These are phyloP conservation scores for Claviceps capensis DNA, from an alignment of 2,329 filamentous ascomycete genomes.

Conservation along the genomic window DNA sequence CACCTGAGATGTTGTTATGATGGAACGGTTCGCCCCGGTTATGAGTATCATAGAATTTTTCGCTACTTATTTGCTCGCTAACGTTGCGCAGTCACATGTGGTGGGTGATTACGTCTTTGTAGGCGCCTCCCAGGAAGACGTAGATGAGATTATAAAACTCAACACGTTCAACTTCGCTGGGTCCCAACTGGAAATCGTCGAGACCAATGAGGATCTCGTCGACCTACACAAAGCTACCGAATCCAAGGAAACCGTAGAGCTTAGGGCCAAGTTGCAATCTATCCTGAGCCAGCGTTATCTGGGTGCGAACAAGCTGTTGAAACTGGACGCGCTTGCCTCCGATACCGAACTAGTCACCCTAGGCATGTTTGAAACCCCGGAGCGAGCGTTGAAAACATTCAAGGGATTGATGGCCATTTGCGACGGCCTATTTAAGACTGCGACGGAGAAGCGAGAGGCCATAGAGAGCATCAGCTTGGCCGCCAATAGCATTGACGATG, in stretches of 20 bases:
- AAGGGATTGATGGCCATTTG: conserved; percentile 82
- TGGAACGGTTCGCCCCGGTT: conserved; percentile 1
- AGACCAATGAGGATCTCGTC: conserved; percentile 27
- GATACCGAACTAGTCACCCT: conserved; percentile 60
- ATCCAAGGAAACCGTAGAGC: conserved; percentile 41
- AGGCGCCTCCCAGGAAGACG: conserved; percentile 49
- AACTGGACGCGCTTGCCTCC: conserved; percentile 63
- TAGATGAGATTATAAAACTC: conserved; percentile 50
- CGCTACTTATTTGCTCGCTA: conserved; percentile 32
- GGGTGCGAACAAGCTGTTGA: conserved; percentile 56
- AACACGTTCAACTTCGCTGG: conserved; percentile 59
- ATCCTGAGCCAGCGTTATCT: conserved; percentile 69
- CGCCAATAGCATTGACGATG: conserved; percentile 62
- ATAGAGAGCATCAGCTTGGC: conserved; percentile 73
- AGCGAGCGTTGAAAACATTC: conserved; percentile 75
- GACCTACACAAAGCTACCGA: conserved; percentile 26
- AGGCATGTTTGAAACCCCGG: conserved; percentile 60
- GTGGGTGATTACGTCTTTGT: conserved; percentile 58
- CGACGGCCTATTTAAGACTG: conserved; percentile 59
- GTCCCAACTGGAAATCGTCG: conserved; percentile 41
- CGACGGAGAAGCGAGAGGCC: conserved; percentile 59
- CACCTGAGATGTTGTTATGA: neutral
- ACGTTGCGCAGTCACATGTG: conserved; percentile 54
- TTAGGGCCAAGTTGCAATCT: conserved; percentile 53
- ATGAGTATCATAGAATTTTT: neutral